Evolutionary conservation across 306 rosid genomes (phyloP).

Genomic region (Abrus precatorius): DNA sequence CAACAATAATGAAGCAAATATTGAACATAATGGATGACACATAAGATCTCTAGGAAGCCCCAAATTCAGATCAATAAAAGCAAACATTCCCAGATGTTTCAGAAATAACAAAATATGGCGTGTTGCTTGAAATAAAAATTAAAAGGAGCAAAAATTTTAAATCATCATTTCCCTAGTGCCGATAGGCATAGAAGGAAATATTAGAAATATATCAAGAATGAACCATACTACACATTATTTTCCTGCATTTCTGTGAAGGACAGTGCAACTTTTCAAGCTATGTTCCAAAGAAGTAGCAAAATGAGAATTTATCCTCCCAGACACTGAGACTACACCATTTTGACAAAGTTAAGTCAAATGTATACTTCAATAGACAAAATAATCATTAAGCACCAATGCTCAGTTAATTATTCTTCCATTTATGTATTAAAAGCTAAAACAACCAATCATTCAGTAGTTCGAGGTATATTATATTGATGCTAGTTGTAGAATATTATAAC

Average conservation of each 20-base stretch:
- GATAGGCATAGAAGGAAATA: not conserved
- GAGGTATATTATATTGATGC: slow-evolving; percentile 4
- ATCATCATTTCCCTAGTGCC: not conserved
- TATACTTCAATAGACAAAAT: not conserved
- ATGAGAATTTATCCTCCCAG: not conserved
- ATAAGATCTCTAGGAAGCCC: not conserved
- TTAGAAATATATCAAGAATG: slow-evolving; percentile 9
- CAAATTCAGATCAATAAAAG: slow-evolving; percentile 12
- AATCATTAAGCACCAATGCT: not conserved
- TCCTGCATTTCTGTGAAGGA: not conserved
- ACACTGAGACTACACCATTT: not conserved
- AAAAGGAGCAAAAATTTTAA: not conserved
- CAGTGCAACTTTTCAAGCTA: not conserved
- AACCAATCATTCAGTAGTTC: slow-evolving; percentile 9
- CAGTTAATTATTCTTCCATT: not conserved
- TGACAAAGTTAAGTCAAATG: not conserved
- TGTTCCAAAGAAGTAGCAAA: not conserved
- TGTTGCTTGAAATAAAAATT: not conserved
- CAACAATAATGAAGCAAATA: not conserved
- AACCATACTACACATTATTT: not conserved
- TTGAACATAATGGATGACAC: not conserved
- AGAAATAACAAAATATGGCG: not conserved
- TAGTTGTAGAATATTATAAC: not conserved
- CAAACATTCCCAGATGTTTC: slow-evolving; percentile 7
- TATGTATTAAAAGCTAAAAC: not conserved